phyloP scores from a whole-genome alignment of 2,329 filamentous ascomycete genomes.

The Cladophialophora immunda region DNA sequence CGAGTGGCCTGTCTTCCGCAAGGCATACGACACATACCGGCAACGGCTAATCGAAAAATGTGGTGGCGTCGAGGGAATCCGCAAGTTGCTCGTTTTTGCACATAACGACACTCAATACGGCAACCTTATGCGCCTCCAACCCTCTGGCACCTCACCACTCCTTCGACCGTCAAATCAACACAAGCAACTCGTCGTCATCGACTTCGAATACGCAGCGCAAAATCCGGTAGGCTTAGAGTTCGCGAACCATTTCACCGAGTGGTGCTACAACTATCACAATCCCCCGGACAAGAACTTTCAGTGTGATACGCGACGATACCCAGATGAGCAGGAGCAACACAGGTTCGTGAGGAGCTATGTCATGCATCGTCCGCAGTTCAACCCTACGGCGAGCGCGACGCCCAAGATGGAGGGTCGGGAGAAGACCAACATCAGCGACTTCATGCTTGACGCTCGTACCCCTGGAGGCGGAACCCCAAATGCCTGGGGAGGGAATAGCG shows the following conservation, averaged over 20 bases:
- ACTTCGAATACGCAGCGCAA: constrained; percentile 95
- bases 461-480: constrained; percentile 33
- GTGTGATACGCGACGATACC: constrained; percentile 77
- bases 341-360: constrained; percentile 82
- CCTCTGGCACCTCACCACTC: constrained; percentile 78
- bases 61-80: constrained; percentile 71
- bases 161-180: constrained; percentile 90
- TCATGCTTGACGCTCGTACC: constrained; percentile 75
- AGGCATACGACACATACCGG: constrained; percentile 79
- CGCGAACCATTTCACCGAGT: constrained; percentile 97
- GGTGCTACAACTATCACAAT: constrained; percentile 98
- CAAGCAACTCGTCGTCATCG: constrained; percentile 95
- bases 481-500: not conserved
- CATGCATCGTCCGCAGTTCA: constrained; percentile 76
- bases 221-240: constrained; percentile 90
- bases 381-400: constrained; percentile 60
- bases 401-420: constrained; percentile 52
- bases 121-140: constrained; percentile 85
- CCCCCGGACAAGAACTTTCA: constrained; percentile 65
- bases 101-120: constrained; percentile 99
- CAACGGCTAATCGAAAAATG: constrained; percentile 76
- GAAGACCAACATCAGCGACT: constrained; percentile 55
- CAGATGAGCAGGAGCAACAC: constrained; percentile 76
- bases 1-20: constrained; percentile 80
- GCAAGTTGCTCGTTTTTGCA: constrained; percentile 85